Base-by-base conservation (phyloP, 2,329 filamentous ascomycete species). In the Pleomassaria siparia region DNA sequence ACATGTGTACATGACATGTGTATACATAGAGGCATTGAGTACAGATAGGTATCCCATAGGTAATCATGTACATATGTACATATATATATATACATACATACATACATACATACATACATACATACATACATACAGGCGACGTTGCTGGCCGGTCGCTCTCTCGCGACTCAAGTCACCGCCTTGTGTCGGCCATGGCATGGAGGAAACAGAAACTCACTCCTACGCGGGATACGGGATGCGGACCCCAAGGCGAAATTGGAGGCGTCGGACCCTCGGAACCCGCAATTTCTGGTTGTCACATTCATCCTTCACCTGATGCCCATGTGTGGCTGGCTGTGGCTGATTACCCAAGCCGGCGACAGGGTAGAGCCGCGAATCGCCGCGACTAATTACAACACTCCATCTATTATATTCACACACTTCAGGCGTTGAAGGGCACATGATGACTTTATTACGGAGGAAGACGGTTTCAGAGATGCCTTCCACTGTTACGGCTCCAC, bases 201-300 rank as follows among this genome's bases (percentile, higher is more conserved):
- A n/a, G n/a, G n/a, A n/a, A n/a, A n/a, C n/a, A 22, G 7, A 16
- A 16, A 8, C 41, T 43, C 49, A 41, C 30, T 46, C 54, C 63
- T 64, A 66, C 64, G 66, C 64, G 66, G 64, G 55, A 53, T 53
- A 30, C 40, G n/a, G n/a, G n/a, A n/a, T n/a, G n/a, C 16, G 40
- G 42, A 40, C 42, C 51, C 43, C 43, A 49, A 41, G 46, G 49
- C 51, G 58, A 60, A 59, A 63, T 62, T 55, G 55, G 50, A 44
- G 50, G 56, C 51, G 37, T 42, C 11, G 8, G 16, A 11, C 51
- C 54, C 56, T 49, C 47, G 58, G 51, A 56, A 16, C n/a, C n/a
- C 13, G 55, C 58, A 56, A 49, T 59, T 44, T 63, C 51, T 55
- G 54, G 52, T 46, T 43, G 58, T 62, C 62, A 62, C 58, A 58